phyloP scores from a whole-genome alignment of 495 filamentous ascomycete genomes.

The Daldinia concentrica region DNA sequence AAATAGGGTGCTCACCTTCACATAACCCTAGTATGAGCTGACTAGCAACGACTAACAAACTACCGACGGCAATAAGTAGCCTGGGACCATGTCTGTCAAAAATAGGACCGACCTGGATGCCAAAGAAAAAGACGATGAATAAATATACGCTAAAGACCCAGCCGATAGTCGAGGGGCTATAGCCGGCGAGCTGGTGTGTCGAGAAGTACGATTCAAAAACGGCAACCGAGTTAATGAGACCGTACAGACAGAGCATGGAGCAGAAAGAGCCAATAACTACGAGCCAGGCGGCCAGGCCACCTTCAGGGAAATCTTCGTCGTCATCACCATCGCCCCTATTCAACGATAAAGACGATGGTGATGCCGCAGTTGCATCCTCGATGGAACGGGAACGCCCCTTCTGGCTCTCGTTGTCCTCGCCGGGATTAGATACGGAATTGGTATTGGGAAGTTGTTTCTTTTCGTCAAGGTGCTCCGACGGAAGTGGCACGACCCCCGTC shows the following conservation, averaged over 20 bases:
- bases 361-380: slow-evolving; percentile 3
- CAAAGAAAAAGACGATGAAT: slow-evolving; percentile 70
- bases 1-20: slow-evolving; percentile 42
- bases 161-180: slow-evolving; percentile 65
- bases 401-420: slow-evolving; percentile 17
- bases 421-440: slow-evolving; percentile 17
- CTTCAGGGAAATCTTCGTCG: slow-evolving; percentile 64
- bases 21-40: slow-evolving; percentile 64
- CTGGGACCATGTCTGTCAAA: slow-evolving; percentile 71
- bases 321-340: slow-evolving; percentile 20
- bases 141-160: slow-evolving; percentile 72
- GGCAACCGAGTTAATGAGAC: slow-evolving; percentile 70
- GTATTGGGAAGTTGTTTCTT: slow-evolving; percentile 33
- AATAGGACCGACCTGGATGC: slow-evolving; percentile 72
- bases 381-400: slow-evolving; percentile 18
- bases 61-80: slow-evolving; percentile 61
- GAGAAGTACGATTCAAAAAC: slow-evolving; percentile 71
- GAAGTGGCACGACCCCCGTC: slow-evolving; percentile 15
- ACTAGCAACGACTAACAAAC: slow-evolving; percentile 59
- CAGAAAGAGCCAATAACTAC: slow-evolving; percentile 69
- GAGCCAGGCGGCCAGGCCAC: slow-evolving; percentile 67
- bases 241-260: slow-evolving; percentile 71
- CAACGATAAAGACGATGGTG: slow-evolving; percentile 9
- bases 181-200: slow-evolving; percentile 64
- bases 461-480: slow-evolving; percentile 39